These are phyloP conservation scores for Nakataea oryzae DNA, from an alignment of 2,329 filamentous ascomycete genomes.

Conservation along the genomic window DNA sequence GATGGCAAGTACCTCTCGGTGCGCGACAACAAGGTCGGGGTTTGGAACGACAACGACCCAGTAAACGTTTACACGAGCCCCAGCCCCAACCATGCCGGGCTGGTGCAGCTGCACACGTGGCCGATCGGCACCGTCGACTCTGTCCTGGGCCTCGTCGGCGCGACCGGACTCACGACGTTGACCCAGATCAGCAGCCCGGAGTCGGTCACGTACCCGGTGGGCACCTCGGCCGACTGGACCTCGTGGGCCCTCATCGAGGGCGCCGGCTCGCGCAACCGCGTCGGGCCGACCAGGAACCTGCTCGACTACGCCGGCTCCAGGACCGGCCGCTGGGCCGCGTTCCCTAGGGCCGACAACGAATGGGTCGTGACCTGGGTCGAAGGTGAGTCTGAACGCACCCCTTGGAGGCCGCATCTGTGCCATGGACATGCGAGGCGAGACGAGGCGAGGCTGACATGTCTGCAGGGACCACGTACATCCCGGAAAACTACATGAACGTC, in stretches of 20 bases:
- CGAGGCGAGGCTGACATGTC: background rate
- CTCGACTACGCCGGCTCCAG: background rate
- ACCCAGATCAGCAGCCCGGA: slow-evolving; percentile 21
- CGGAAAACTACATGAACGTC: background rate
- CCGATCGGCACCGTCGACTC: slow-evolving; percentile 24
- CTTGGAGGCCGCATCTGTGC: background rate
- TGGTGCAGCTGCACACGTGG: slow-evolving; percentile 24
- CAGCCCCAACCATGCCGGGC: slow-evolving; percentile 11
- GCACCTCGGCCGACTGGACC: slow-evolving; percentile 19
- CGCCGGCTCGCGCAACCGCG: slow-evolving; percentile 2
- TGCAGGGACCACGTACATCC: background rate
- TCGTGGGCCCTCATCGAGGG: slow-evolving; percentile 19
- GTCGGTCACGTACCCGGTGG: slow-evolving; percentile 12
- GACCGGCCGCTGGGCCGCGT: background rate
- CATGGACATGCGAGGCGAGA: background rate
- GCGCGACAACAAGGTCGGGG: slow-evolving; percentile 19
- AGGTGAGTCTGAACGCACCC: background rate
- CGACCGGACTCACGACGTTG: slow-evolving; percentile 19
- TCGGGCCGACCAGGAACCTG: background rate
- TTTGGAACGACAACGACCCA: slow-evolving; percentile 14
- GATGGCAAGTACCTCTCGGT: slow-evolving; percentile 21
- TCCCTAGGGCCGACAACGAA: background rate
- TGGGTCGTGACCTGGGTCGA: slow-evolving; percentile 1
- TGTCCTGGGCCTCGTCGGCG: slow-evolving; percentile 24
- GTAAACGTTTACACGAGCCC: slow-evolving; percentile 17